Evolutionary conservation across 2,329 filamentous ascomycete species (phyloP).

Genomic region (Aspergillus ochraceoroseus): DNA sequence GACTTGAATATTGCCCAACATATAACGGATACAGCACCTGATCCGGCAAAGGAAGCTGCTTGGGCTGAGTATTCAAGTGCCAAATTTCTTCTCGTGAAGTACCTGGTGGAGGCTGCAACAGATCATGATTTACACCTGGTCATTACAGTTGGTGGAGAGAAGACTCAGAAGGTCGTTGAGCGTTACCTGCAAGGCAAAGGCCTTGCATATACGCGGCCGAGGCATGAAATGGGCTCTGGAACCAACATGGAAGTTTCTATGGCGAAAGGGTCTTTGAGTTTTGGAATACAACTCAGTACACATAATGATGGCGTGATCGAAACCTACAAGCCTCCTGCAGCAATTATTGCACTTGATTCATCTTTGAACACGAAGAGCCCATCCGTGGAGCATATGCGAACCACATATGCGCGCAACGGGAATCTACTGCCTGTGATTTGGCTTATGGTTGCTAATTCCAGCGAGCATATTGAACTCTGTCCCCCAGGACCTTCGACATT

Average conservation of each 20-base stretch:
- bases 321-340: constrained; percentile 33
- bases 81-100: constrained; percentile 45
- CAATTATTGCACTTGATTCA: constrained; percentile 45
- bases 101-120: constrained; percentile 37
- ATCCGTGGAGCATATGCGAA: constrained; percentile 39
- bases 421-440: constrained; percentile 43
- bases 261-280: constrained; percentile 34
- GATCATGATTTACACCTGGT: constrained; percentile 38
- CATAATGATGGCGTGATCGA: constrained; percentile 29
- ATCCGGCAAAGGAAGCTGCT: constrained; percentile 37
- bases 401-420: constrained; percentile 33
- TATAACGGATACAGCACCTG: constrained; percentile 31
- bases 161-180: constrained; percentile 38
- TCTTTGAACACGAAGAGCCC: constrained; percentile 40
- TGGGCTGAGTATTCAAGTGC: constrained; percentile 48
- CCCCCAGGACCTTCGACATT: constrained; percentile 36
- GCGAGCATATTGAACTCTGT: constrained; percentile 45
- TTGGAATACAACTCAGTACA: constrained; percentile 32
- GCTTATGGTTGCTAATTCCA: constrained; percentile 44
- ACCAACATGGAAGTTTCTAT: constrained; percentile 36
- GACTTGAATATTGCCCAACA: constrained; percentile 43
- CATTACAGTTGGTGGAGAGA: constrained; percentile 36
- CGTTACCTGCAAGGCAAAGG: constrained; percentile 43
- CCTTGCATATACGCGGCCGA: constrained; percentile 30
- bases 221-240: constrained; percentile 31